These are phyloP conservation scores for Fusarium sp. DNA, from an alignment of 2,329 filamentous ascomycete species.

Conservation along the genomic window DNA sequence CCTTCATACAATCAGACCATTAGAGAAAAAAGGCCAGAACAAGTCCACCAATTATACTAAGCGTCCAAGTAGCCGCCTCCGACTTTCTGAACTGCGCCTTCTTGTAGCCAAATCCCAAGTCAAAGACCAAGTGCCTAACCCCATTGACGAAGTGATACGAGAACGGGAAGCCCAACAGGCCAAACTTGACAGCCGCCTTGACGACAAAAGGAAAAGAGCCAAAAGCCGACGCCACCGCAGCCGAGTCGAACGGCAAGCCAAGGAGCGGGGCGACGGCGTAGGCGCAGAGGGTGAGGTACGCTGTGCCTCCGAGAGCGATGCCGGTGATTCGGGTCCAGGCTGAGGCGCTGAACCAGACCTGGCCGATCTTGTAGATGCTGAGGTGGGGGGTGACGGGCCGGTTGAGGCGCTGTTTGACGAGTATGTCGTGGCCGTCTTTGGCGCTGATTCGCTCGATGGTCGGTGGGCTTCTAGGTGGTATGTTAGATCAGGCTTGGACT, in stretches of 20 bases:
- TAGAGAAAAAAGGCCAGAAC: conserved; percentile 17
- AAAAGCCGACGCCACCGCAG: conserved; percentile 6
- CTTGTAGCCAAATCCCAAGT: conserved; percentile 25
- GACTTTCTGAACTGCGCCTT: conserved; percentile 24
- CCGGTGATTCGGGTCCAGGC: conserved; percentile 32
- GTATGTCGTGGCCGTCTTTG: conserved; percentile 11
- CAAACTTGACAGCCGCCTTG: conserved; percentile 19
- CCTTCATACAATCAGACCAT: not conserved
- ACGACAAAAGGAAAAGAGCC: conserved; percentile 9
- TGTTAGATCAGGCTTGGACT: not conserved
- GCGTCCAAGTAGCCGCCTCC: conserved; percentile 19
- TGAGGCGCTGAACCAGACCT: conserved; percentile 30
- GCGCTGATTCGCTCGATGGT: not conserved
- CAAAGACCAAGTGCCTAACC: conserved; percentile 26
- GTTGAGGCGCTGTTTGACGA: conserved; percentile 19
- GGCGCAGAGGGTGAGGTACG: conserved; percentile 10
- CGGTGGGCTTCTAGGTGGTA: not conserved
- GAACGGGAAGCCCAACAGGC: conserved; percentile 21
- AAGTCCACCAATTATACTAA: conserved; percentile 14
- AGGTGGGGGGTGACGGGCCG: conserved; percentile 23
- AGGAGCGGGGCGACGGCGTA: conserved; percentile 16
- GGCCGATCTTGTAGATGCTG: conserved; percentile 18
- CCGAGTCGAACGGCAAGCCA: conserved; percentile 12
- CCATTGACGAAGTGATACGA: conserved; percentile 29
- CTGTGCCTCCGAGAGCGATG: conserved; percentile 13